Evolutionary conservation across 306 rosid species (phyloP), one percentile per base, ranked within the genome.

Genomic region (Geum urbanum): DNA sequence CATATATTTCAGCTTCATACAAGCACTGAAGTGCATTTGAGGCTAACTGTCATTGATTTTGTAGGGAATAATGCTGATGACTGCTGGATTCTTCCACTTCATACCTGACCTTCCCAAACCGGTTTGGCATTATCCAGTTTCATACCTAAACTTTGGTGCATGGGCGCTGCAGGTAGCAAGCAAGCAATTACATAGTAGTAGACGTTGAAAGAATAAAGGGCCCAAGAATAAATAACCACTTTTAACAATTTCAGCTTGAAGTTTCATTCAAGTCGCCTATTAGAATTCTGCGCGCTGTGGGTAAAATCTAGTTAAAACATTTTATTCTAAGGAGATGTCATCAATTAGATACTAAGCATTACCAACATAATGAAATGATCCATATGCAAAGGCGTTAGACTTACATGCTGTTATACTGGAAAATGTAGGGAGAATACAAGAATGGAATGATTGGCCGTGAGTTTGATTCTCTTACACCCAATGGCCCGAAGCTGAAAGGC

Each of bases 51-150:
- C 72, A 15, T 32, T 2, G 3, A 3, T 37, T 49, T 48, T 55
- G 76, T 78, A 92, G 98, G 97, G 96, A 67, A 77, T 92, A 69
- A 86, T 92, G 96, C 85, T 90, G 96, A 83, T 92, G 98, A 88
- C 97, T 62, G 72, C 96, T 32, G 96, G 98, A 39, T 92, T 77
- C 79, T 92, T 92, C 71, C 85, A 89, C 47, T 79, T 70, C 40
- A 55, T 84, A 14, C 87, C 72, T 35, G 92, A 92, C 76, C 88
- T 92, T 82, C 96, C 98, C 4, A 89, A 81, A 74, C 50, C 83
- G 8, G 72, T 92, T 80, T 89, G 96, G 98, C 89, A 91, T 8
- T 90, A 92, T 66, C 98, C 98, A 43, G 78, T 90, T 32, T 88
- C 95, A 64, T 92, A 92, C 82, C 56, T 90, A n/a, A 92, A 92